phyloP scores from a whole-genome alignment of 2,329 filamentous ascomycete species.

The Xylaria sp. region DNA sequence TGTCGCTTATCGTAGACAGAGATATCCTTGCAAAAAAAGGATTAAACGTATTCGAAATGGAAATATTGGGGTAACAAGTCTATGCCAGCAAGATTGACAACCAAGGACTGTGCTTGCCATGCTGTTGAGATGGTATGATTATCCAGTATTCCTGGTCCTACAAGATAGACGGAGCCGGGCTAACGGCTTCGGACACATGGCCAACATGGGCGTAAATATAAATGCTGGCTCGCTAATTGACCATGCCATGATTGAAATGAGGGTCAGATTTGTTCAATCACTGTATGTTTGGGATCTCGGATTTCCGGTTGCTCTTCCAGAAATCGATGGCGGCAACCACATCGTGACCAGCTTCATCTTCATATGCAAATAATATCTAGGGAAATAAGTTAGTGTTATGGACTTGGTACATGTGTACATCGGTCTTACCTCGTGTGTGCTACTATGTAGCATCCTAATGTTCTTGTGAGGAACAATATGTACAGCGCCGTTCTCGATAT shows the following conservation, averaged over 20 bases:
- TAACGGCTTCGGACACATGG: constrained; percentile 16
- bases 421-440: constrained; percentile 84
- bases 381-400: constrained; percentile 27
- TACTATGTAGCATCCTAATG: constrained; percentile 96
- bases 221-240: constrained; percentile 7
- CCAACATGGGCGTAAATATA: constrained; percentile 24
- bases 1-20: constrained; percentile 27
- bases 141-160: constrained; percentile 43
- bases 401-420: neutral
- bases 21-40: constrained; percentile 15
- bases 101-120: constrained; percentile 26
- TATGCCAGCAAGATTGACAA: constrained; percentile 32
- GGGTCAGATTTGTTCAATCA: constrained; percentile 27
- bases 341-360: constrained; percentile 93
- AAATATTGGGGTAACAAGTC: constrained; percentile 29
- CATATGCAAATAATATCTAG: constrained; percentile 96
- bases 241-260: constrained; percentile 16
- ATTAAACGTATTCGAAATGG: constrained; percentile 22
- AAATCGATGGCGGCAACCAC: constrained; percentile 95
- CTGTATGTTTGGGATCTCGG: constrained; percentile 43
- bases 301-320: constrained; percentile 74
- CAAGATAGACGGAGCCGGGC: constrained; percentile 30
- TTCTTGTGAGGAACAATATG: constrained; percentile 97
- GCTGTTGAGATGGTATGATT: constrained; percentile 35
- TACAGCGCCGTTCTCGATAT: constrained; percentile 92